phyloP scores from a whole-genome alignment of 2,329 filamentous ascomycete genomes.

The Tolypocladium cylindrosporum region DNA sequence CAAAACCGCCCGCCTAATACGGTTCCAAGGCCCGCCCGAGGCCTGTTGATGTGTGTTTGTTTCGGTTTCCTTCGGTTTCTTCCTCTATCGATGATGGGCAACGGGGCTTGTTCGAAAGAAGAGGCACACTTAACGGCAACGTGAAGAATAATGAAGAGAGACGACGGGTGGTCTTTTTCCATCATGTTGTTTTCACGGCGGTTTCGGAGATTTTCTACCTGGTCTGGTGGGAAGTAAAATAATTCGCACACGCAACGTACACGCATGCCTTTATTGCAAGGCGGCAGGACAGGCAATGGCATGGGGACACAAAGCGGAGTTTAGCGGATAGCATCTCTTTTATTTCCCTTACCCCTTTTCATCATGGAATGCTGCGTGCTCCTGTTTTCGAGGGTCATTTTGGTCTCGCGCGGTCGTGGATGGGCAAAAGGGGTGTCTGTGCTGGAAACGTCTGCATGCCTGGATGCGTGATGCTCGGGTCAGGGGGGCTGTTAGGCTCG shows the following conservation, averaged over 20 bases:
- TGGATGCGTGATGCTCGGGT: background rate
- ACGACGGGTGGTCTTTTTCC: background rate
- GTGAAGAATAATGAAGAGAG: background rate
- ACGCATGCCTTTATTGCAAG: background rate
- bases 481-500: background rate
- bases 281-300: background rate
- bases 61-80: background rate
- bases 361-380: background rate
- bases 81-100: background rate
- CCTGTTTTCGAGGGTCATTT: background rate
- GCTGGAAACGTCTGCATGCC: background rate
- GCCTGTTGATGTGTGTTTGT: background rate
- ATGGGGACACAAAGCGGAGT: conserved; percentile 3
- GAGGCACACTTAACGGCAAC: background rate
- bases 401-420: background rate
- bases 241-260: conserved; percentile 4
- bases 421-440: background rate
- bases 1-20: background rate
- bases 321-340: conserved; percentile 5
- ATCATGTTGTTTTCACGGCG: background rate
- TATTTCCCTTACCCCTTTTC: conserved; percentile 4
- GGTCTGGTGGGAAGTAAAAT: conserved; percentile 2
- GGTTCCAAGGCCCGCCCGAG: background rate
- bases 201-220: background rate
- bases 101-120: background rate